Evolutionary conservation across 164 flowering plant species (phyloP), one percentile per base, ranked within the genome.

Genomic region (Liriodendron chinense): DNA sequence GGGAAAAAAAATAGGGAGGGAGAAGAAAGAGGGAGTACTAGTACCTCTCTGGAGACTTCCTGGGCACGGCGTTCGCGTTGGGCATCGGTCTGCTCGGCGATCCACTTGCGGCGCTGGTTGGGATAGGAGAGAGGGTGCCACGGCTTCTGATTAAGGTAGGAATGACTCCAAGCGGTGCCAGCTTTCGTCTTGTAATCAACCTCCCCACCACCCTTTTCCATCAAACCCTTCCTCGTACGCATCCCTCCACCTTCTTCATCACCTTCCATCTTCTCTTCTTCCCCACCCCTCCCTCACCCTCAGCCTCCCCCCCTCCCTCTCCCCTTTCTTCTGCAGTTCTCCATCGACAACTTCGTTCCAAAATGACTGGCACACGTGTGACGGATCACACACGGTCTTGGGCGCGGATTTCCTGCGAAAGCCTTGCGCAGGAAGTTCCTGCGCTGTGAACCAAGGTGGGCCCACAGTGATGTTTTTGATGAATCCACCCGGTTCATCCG

Each of bases 41-140:
- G 7, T n/a, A 86, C 98, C 90, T 96, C 97, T 72, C 97, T 90
- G 72, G 98, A 84, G 53, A 96, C 90, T 78, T 96, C 98, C 12
- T 92, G 86, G 48, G 93, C 79, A 13, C 93, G 87, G 70, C 93
- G 93, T 0, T 82, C 61, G 64, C 80, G 86, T 16, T 92, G 86
- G 61, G 97, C 90, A 77, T 91, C 87, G 74, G 91, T 87, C 78
- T 96, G 98, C 74, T 94, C 97, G 80, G 97, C 94, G 73, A 96
- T 94, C 98, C 99, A 92, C 77, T 96, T 96, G 81, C 98, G 94
- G 73, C 97, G 98, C 72, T 96, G 99, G 78, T 96, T 96, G 23
- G 98, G 99, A 68, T 96, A 96, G 10, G 99, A 96, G 77, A 96
- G 92, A 49, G 99, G 99, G 73, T 96, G 99, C 99, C 99, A 96